A percentile compares a stretch with the other conserved stretches of the same genome.
phyloP scores from a whole-genome alignment of 257 asterid genomes.

The Solanum boliviense region DNA sequence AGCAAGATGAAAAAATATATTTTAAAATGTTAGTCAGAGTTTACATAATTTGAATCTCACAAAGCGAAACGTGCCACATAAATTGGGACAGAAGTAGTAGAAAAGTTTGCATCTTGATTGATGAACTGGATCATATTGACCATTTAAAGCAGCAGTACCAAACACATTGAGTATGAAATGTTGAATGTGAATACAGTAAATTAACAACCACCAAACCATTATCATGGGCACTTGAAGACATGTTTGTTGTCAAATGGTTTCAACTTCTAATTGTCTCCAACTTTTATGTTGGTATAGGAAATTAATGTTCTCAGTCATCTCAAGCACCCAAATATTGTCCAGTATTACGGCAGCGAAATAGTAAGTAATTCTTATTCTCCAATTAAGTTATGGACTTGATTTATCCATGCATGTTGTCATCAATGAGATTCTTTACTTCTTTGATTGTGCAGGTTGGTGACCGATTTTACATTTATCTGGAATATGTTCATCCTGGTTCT shows the following conservation, averaged over 20 bases:
- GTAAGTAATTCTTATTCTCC: constrained; percentile 25
- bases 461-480: constrained; percentile 75
- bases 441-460: constrained; percentile 49
- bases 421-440: constrained; percentile 6
- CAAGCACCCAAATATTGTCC: constrained; percentile 88
- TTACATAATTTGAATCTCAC: neutral
- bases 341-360: constrained; percentile 78
- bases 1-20: neutral
- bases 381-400: neutral
- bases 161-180: neutral
- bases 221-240: neutral
- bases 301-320: constrained; percentile 78
- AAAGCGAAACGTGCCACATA: neutral
- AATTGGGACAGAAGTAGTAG: neutral
- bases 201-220: neutral
- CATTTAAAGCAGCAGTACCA: neutral
- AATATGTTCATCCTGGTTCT: constrained; percentile 94
- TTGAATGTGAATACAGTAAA: neutral
- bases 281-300: constrained; percentile 35
- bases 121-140: neutral
- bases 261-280: neutral
- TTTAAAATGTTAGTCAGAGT: neutral
- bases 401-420: neutral
- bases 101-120: neutral
- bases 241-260: neutral